phyloP scores from a whole-genome alignment of 2,329 filamentous ascomycete species.

The Fragosphaeria purpurea region DNA sequence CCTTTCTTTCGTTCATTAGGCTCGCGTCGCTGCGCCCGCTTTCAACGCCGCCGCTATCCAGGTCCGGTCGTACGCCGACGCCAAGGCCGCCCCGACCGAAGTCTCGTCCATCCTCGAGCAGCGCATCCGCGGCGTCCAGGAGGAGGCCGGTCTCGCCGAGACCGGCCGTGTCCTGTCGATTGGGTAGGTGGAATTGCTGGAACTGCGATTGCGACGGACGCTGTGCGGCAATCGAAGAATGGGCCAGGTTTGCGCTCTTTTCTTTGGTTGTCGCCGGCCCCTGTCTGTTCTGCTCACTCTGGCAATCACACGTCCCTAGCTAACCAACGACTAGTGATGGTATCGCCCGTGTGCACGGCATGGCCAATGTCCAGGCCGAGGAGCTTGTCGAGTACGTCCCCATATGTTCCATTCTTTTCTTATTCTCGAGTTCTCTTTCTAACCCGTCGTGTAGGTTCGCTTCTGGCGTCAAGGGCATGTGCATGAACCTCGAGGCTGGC shows the following conservation, averaged over 20 bases:
- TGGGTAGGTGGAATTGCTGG: constrained; percentile 59
- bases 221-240: no score
- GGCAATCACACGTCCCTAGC: neutral
- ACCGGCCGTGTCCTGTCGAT: constrained; percentile 98
- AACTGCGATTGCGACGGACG: no score
- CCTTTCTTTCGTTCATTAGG: constrained; percentile 35
- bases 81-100: constrained; percentile 93
- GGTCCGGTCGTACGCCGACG: constrained; percentile 83
- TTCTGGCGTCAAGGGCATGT: constrained; percentile 99
- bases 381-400: constrained; percentile 94
- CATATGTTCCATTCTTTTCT: constrained; percentile 3
- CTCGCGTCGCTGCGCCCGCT: constrained; percentile 76
- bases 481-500: constrained; percentile 99
- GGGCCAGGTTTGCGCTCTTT: no score
- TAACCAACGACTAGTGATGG: constrained; percentile 62
- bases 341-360: constrained; percentile 99
- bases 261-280: no score
- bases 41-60: constrained; percentile 57
- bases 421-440: constrained; percentile 5
- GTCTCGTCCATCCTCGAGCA: constrained; percentile 99
- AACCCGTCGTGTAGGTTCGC: constrained; percentile 61
- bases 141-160: constrained; percentile 93
- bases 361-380: constrained; percentile 99
- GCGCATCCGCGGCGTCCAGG: constrained; percentile 95
- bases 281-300: neutral